Conservation (phyloP, 2,329 filamentous ascomycete genomes). For the Zasmidium cellare region DNA sequence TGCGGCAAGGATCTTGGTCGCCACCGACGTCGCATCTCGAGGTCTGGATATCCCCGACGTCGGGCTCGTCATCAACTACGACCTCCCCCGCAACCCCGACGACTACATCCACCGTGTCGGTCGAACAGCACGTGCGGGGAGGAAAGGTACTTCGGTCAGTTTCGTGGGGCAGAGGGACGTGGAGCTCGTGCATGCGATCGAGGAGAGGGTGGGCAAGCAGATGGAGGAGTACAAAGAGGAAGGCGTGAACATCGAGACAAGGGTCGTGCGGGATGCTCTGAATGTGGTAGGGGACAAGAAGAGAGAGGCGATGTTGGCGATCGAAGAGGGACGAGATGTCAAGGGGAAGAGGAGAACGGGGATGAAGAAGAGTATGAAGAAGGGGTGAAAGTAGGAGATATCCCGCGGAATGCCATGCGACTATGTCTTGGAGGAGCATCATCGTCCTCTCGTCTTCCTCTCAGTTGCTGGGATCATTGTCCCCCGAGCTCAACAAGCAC, state of each 20-base stretch:
- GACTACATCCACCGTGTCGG: slow-evolving; percentile 97
- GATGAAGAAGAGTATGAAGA: slow-evolving; percentile 12
- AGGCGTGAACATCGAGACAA: slow-evolving; percentile 88
- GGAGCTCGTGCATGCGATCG: slow-evolving; percentile 84
- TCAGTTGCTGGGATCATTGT: too few species aligned
- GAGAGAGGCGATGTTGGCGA: slow-evolving; percentile 83
- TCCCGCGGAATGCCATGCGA: too few species aligned
- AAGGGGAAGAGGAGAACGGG: slow-evolving; percentile 66
- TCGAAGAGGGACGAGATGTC: slow-evolving; percentile 90
- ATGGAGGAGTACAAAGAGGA: slow-evolving; percentile 87
- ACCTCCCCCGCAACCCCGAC: slow-evolving; percentile 91
- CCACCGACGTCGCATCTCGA: slow-evolving; percentile 90
- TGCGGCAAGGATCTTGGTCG: slow-evolving; percentile 81
- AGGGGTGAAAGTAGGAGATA: background rate
- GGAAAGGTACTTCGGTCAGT: slow-evolving; percentile 78
- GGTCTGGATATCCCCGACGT: slow-evolving; percentile 96
- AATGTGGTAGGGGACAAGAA: slow-evolving; percentile 96
- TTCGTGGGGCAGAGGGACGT: slow-evolving; percentile 94
- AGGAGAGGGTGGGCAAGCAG: slow-evolving; percentile 73
- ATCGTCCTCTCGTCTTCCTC: too few species aligned
- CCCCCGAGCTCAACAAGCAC: too few species aligned
- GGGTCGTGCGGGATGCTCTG: slow-evolving; percentile 80
- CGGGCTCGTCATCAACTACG: slow-evolving; percentile 88
- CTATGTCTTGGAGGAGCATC: too few species aligned
- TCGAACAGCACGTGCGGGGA: slow-evolving; percentile 88